A percentile compares a stretch with the other conserved stretches of the same genome.
Conservation (phyloP, 805 yeast species). For the Komagataella phaffii region DNA sequence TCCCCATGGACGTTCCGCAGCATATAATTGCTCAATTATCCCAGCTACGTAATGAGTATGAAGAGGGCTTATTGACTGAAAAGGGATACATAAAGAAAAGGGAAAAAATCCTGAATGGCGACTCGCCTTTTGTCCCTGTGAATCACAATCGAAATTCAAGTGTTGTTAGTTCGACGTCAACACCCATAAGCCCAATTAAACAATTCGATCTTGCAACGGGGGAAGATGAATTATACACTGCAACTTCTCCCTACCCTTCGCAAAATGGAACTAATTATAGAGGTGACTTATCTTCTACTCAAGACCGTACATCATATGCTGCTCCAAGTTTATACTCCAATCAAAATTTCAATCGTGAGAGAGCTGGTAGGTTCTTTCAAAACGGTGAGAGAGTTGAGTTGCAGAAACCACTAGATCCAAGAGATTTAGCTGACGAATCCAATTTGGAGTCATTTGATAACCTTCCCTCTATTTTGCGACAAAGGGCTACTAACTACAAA, state of each 20-base stretch:
- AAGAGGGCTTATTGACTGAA: slow-evolving; percentile 60
- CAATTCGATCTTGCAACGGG: neutral
- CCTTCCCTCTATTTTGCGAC: slow-evolving; percentile 58
- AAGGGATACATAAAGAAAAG: slow-evolving; percentile 60
- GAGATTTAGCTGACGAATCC: slow-evolving; percentile 25
- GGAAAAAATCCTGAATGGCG: slow-evolving; percentile 19
- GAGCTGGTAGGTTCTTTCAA: neutral
- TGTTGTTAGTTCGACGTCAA: neutral
- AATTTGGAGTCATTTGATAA: slow-evolving; percentile 37
- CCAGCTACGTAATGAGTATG: slow-evolving; percentile 33
- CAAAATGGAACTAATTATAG: neutral
- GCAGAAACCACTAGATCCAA: slow-evolving; percentile 53
- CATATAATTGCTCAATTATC: slow-evolving; percentile 22
- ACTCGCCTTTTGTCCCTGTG: neutral
- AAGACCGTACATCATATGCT: neutral
- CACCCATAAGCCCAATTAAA: neutral
- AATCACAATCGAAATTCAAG: neutral
- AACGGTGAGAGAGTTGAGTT: slow-evolving; percentile 18
- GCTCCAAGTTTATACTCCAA: neutral
- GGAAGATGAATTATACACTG: neutral
- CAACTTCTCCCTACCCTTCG: neutral
- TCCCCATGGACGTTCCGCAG: slow-evolving; percentile 28
- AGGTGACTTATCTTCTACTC: neutral
- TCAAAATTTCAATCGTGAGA: neutral
- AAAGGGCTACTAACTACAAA: slow-evolving; percentile 52